Base-by-base conservation (phyloP, 164 flowering plant genomes). In the Sextonia rubra region DNA sequence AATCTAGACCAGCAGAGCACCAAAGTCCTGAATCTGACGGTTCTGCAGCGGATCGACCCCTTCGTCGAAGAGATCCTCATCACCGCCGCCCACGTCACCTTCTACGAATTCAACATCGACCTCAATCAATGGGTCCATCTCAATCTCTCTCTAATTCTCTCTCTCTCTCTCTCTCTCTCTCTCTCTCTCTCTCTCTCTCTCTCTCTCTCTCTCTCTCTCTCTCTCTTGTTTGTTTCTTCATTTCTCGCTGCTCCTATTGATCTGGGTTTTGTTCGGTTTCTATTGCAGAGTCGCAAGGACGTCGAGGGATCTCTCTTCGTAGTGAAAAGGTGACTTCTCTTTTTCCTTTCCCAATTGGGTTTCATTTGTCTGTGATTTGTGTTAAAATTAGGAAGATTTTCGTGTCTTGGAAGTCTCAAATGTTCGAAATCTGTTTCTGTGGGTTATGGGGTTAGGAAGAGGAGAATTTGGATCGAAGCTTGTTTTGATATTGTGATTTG, bases 271-370 rank as follows among this genome's bases (percentile, higher is more conserved):
- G 60, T 56, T 47, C 25, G 0, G n/a, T 66, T 66, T 24, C 69
- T 69, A 23, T 75, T 83, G 76, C 86, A 95, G 99, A 90, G 98
- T 75, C 94, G 99, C 37, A 95, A 95, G 81, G 97, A 93, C 73
- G 97, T 95, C 14, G 98, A 95, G 77, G 99, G 99, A 62, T 90
- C 98, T 52, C 87, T 95, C 0, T 95, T 95, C 72, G 99, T 95
- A 5, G 99, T 95, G 17, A 95, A 93, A 78, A 93, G 99, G 99
- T 90, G 77, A 8, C 29, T n/a, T 64, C 29, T 69, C 8, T 37
- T 64, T 64, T 27, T 69, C 8, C 29, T 64, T 64, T 27, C 11
- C 44, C 44, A 1, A 1, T 37, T 37, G 44, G 44, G 6, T 9
- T 52, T 52, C 58, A 1, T 52, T 52, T 52, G 17, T 52, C 58